Conservation (phyloP, 345 rosid species). For the Euphorbia peplus region DNA sequence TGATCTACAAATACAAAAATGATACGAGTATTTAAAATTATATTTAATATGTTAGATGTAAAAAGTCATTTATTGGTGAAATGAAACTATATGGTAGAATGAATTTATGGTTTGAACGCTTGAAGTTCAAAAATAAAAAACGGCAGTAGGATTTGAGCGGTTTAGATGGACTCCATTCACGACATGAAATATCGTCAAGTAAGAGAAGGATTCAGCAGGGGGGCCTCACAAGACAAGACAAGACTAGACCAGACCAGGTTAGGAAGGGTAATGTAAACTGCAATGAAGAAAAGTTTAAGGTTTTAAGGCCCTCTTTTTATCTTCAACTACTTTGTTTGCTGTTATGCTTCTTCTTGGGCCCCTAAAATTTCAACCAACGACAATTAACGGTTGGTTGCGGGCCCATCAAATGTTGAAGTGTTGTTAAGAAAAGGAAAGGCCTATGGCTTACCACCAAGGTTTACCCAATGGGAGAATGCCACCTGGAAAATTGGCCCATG, state of each 20-base stretch:
- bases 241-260: background rate
- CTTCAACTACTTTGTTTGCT: constrained; percentile 17
- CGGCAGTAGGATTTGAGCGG: too few species aligned
- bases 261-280: background rate
- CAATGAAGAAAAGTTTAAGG: too few species aligned
- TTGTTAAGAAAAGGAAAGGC: background rate
- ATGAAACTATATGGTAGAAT: too few species aligned
- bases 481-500: constrained; percentile 15
- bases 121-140: too few species aligned
- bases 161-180: too few species aligned
- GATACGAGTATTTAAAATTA: too few species aligned
- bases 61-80: too few species aligned
- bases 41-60: too few species aligned
- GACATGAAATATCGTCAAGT: background rate
- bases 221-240: background rate
- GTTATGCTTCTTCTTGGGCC: constrained; percentile 20
- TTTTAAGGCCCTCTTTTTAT: background rate
- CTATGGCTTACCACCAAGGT: constrained; percentile 11
- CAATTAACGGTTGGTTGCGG: constrained; percentile 19
- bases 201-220: background rate
- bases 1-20: too few species aligned
- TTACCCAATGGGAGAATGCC: constrained; percentile 16
- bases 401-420: background rate
- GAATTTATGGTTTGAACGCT: too few species aligned
- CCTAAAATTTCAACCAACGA: constrained; percentile 24